Conservation (phyloP, 2,329 filamentous ascomycete genomes). For the Colletotrichum sp. region DNA sequence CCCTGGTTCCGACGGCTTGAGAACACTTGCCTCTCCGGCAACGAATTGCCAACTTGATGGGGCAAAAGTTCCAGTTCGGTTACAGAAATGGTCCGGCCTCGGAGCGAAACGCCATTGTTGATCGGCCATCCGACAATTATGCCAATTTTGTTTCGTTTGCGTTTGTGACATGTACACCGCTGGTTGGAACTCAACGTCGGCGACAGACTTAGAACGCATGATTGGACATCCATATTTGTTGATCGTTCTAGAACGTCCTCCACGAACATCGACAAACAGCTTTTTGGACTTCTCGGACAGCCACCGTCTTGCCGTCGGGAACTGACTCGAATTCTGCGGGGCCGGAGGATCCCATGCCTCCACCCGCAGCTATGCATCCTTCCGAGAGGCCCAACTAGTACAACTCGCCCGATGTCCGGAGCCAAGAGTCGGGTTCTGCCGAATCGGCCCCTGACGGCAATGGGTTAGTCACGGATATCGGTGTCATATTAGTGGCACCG, state of each 20-base stretch:
- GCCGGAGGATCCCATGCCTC: background rate
- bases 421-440: background rate
- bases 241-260: background rate
- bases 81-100: conserved; percentile 6
- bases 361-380: background rate
- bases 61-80: background rate
- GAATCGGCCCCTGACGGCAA: conserved; percentile 3
- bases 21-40: background rate
- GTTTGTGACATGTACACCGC: background rate
- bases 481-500: background rate
- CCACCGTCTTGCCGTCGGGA: background rate
- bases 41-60: background rate
- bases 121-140: background rate
- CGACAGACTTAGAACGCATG: background rate
- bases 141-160: background rate
- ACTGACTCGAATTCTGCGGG: background rate
- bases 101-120: background rate
- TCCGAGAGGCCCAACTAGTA: background rate
- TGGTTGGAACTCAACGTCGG: background rate
- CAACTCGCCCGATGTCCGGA: conserved; percentile 9
- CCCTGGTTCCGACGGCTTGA: background rate
- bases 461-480: background rate
- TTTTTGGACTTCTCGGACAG: background rate
- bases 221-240: background rate
- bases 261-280: background rate